Evolutionary conservation across 1,139 yeast genomes (phyloP), one percentile per base, ranked within the genome.

Genomic region (Suhomyces terraborum): DNA sequence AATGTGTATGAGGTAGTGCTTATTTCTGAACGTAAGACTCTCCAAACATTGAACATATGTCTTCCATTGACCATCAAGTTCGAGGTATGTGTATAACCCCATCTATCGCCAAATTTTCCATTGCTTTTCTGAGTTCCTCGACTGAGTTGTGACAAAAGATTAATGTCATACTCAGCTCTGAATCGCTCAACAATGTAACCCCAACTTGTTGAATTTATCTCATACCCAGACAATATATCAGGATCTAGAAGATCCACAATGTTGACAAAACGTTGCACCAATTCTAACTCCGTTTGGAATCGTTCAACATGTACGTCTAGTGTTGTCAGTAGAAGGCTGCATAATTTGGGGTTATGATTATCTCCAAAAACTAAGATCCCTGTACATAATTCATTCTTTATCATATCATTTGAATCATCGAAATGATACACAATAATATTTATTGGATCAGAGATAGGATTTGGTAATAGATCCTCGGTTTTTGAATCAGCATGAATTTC

Each of bases 51-150:
- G 34, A 93, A 56, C 52, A 87, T 69, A 57, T 89, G 95, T 25
- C 98, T 64, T 0, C 98, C 98, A 17, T 82, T 75, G 1, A 91
- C 72, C 35, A 62, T 66, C 18, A 88, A 73, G 3, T 78, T 79
- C 0, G 96, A 77, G 0, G 95, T 86, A 56, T 86, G 93, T 0
- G 85, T 79, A 47, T 78, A 80, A 0, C 96, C 96, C 94, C 95
- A 88, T 28, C 81, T 66, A 55, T 88, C 95, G 3, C 82, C 81
- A 35, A 73, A 60, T 54, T 78, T 82, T 23, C 79, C 82, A 37
- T 71, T 73, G 36, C 74, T 67, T 35, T 75, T 74, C 29, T 48
- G 54, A 1, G 56, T 61, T 1, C 80, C 82, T 37, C 93, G 60
- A 40, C 77, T 66, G 5, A 58, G 51, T 42, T 53, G 58, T 10